A percentile compares a stretch with the other conserved stretches of the same genome.
Evolutionary conservation across 2,329 filamentous ascomycete species (phyloP).

Genomic region (Xylariales sp.): DNA sequence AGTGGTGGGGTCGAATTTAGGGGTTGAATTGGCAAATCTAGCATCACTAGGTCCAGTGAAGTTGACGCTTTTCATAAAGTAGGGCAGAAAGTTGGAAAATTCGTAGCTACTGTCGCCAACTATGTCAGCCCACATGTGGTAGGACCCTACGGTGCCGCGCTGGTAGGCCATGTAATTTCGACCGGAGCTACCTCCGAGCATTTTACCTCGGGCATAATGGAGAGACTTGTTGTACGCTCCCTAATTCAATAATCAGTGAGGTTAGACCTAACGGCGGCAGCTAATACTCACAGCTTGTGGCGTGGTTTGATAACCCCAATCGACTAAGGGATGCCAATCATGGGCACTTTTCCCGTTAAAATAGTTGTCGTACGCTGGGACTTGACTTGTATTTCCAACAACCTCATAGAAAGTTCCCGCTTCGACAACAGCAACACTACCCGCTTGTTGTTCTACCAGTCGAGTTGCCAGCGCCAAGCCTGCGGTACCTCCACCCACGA

Average conservation of each 20-base stretch:
- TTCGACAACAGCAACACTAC: slow-evolving; percentile 5
- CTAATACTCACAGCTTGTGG: slow-evolving; percentile 7
- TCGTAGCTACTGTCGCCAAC: neutral
- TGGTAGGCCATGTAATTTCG: slow-evolving; percentile 19
- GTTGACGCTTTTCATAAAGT: slow-evolving; percentile 10
- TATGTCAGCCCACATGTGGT: neutral
- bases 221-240: neutral
- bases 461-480: slow-evolving; percentile 10
- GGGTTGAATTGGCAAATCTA: slow-evolving; percentile 3
- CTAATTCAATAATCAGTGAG: neutral
- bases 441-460: neutral
- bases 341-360: neutral
- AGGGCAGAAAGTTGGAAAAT: slow-evolving; percentile 6
- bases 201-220: slow-evolving; percentile 16
- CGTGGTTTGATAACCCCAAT: slow-evolving; percentile 8
- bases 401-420: slow-evolving; percentile 15
- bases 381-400: neutral
- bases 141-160: neutral
- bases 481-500: slow-evolving; percentile 19
- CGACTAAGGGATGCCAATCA: slow-evolving; percentile 5
- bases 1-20: neutral
- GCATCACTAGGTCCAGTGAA: slow-evolving; percentile 6
- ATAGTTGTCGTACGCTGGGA: neutral
- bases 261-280: too few relatives aligned
- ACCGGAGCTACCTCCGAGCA: neutral